Evolutionary conservation across 495 filamentous ascomycete genomes (phyloP), one percentile per base, ranked within the genome.

Genomic region (Tricharina praecox): DNA sequence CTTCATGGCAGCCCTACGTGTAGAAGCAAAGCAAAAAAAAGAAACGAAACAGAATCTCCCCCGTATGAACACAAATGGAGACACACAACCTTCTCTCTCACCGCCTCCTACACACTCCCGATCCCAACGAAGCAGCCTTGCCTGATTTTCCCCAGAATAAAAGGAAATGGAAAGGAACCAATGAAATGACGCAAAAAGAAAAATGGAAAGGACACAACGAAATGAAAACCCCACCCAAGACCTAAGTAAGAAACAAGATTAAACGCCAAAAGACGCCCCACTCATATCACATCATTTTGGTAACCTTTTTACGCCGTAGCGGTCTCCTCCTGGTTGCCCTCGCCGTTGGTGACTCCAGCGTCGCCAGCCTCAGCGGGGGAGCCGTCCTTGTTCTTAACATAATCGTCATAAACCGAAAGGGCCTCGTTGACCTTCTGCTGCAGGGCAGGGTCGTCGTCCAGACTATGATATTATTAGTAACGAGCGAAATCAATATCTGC

Each of bases 361-460:
- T 46, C 43, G 30, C 48, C 45, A 7, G 36, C 39, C 41, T 55
- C 53, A 23, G 54, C 51, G 19, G 61, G 54, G 25, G 52, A 62
- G 15, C 56, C 62, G 10, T 69, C 70, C 37, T 60, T 59, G 60
- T 81, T 79, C 75, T 95, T 95, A 65, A 95, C 78, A 61, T 99
- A 99, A 63, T 96, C 92, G 57, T 99, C 84, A 64, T 95, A 99
- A 51, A 99, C 90, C 51, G 72, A 82, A 61, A 99, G 77, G 48
- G 90, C 90, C 69, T 99, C 90, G 51, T 88, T 81, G 44, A 99
- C 90, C 78, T 99, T 99, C 60, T 78, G 75, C 56, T 80, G 78
- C 44, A 99, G 79, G 66, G 85, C 84, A 45, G 71, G 71, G 7
- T 94, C 84, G 63, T 99, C 87, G 61, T 87, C 80, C 56, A 90